Evolutionary conservation across 2,329 filamentous ascomycete species (phyloP).

Genomic region (Xylaria sp.): DNA sequence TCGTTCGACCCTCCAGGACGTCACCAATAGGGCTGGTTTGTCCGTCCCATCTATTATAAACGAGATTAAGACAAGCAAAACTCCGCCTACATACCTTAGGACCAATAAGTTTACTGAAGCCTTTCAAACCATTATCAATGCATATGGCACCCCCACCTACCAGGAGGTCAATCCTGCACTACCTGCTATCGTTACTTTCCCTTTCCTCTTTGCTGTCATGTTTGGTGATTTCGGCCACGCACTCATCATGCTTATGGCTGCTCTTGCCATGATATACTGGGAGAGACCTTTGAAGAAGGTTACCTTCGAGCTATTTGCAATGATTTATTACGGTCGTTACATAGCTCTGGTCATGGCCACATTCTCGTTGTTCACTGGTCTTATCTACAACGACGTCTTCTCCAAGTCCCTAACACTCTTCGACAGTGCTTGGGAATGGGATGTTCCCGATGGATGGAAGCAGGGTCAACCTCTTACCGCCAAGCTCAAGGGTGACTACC

Average conservation of each 20-base stretch:
- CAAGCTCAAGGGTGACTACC: slow-evolving; percentile 75
- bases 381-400: slow-evolving; percentile 98
- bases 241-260: slow-evolving; percentile 84
- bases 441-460: slow-evolving; percentile 73
- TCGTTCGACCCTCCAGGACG: slow-evolving; percentile 92
- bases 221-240: slow-evolving; percentile 98
- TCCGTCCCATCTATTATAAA: slow-evolving; percentile 99
- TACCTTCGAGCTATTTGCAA: slow-evolving; percentile 90
- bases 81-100: slow-evolving; percentile 95
- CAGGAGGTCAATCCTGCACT: slow-evolving; percentile 96
- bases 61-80: slow-evolving; percentile 96
- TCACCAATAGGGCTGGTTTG: slow-evolving; percentile 93
- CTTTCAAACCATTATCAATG: slow-evolving; percentile 99
- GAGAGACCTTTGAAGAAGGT: slow-evolving; percentile 95
- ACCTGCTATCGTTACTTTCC: slow-evolving; percentile 95
- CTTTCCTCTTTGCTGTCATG: slow-evolving; percentile 99
- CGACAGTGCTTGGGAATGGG: slow-evolving; percentile 87
- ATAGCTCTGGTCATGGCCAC: slow-evolving; percentile 98
- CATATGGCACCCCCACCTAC: slow-evolving; percentile 97
- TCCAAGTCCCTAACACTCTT: slow-evolving; percentile 93
- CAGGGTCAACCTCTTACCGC: slow-evolving; percentile 73
- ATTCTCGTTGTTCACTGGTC: slow-evolving; percentile 95
- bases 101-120: slow-evolving; percentile 98
- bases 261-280: slow-evolving; percentile 94
- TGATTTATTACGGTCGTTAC: slow-evolving; percentile 99